Percentiles rank a stretch among this genome's conserved stretches.
Evolutionary conservation across 345 rosid genomes (phyloP).

Genomic region (Garcia nutans): DNA sequence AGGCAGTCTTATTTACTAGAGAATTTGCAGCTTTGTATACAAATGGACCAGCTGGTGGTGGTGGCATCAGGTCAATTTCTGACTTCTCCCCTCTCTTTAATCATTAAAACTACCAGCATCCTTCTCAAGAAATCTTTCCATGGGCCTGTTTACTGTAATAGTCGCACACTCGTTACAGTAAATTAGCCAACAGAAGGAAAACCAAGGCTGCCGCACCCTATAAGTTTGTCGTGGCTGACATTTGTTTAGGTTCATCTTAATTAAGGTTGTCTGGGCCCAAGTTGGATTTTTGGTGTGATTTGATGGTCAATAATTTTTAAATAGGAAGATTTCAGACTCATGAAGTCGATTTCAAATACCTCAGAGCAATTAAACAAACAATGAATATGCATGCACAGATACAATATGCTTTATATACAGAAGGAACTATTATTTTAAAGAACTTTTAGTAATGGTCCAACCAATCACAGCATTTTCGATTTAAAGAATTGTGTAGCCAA

Average conservation of each 20-base stretch:
- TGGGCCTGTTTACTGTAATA: neutral
- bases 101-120: neutral
- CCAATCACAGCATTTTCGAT: neutral
- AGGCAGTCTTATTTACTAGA: slow-evolving; percentile 55
- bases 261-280: neutral
- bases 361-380: neutral
- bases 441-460: too few species aligned
- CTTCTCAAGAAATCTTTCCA: slow-evolving; percentile 2
- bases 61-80: slow-evolving; percentile 74
- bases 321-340: neutral
- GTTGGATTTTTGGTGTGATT: neutral
- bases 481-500: neutral
- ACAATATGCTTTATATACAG: too few species aligned
- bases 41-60: slow-evolving; percentile 97
- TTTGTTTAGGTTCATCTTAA: neutral
- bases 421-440: too few species aligned
- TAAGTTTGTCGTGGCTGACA: neutral
- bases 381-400: neutral
- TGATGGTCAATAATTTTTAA: neutral
- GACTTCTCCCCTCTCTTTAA: neutral
- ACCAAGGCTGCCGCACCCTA: neutral
- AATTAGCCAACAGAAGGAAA: neutral
- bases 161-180: too few species aligned
- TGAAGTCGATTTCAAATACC: neutral
- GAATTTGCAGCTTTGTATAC: slow-evolving; percentile 86